Evolutionary conservation across 2,329 filamentous ascomycete genomes (phyloP).

Genomic region (Trichoderma oligosporum): DNA sequence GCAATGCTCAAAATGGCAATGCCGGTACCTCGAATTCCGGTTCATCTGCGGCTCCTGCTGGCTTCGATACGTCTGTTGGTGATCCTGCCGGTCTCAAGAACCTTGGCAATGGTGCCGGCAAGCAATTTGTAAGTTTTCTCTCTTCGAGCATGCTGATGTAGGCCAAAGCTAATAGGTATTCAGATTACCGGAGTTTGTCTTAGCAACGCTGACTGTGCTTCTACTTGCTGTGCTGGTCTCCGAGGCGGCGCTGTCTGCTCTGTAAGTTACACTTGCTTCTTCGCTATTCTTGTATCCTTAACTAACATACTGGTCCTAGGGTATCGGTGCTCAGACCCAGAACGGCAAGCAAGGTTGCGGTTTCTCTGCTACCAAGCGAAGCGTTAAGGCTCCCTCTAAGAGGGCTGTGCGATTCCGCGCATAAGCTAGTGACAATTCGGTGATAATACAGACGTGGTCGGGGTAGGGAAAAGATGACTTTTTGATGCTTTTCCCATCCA

Average conservation of each 20-base stretch:
- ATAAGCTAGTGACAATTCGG: not conserved
- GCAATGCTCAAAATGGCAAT: conserved; percentile 17
- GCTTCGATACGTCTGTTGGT: conserved; percentile 21
- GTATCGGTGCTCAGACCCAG: conserved; percentile 30
- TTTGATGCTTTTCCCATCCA: not conserved
- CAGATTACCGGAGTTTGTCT: conserved; percentile 28
- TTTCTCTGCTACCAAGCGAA: conserved; percentile 24
- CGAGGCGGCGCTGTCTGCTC: conserved; percentile 13
- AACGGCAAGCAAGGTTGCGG: conserved; percentile 35
- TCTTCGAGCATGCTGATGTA: too few species aligned
- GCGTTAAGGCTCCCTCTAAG: not conserved
- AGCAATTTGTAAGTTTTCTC: conserved; percentile 24
- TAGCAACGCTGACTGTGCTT: conserved; percentile 29
- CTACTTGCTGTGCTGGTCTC: conserved; percentile 30
- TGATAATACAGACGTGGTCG: not conserved
- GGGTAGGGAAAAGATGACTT: not conserved
- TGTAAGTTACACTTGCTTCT: not conserved
- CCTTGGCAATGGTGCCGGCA: conserved; percentile 26
- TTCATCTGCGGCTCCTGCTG: conserved; percentile 19
- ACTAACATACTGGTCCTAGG: conserved; percentile 2
- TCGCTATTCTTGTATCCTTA: not conserved
- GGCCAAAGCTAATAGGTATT: not conserved
- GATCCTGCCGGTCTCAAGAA: conserved; percentile 25
- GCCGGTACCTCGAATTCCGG: conserved; percentile 19
- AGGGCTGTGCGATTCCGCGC: conserved; percentile 8